These are phyloP conservation scores for Marasmius tenuissimus DNA, from an alignment of 1,284 basidiomycete genomes.

Conservation along the genomic window DNA sequence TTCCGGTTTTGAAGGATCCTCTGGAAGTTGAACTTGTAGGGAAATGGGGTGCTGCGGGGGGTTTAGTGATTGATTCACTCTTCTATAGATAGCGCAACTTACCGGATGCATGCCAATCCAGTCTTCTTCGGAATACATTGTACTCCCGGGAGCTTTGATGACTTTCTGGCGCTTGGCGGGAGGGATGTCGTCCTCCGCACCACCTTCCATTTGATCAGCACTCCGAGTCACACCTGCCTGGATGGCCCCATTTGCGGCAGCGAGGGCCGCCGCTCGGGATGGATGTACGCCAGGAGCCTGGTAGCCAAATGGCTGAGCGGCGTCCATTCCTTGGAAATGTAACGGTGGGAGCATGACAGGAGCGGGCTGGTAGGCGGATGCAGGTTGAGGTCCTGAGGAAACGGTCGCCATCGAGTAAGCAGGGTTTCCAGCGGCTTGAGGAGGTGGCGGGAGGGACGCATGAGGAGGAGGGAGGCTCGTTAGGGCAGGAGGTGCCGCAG, in stretches of 20 bases:
- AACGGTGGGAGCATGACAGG: conserved; percentile 81
- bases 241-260: conserved; percentile 44
- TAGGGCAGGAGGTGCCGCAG: conserved; percentile 65
- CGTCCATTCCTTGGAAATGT: conserved; percentile 78
- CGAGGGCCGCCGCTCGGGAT: conserved; percentile 51
- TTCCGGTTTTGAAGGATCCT: conserved; percentile 79
- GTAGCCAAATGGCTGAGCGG: conserved; percentile 76
- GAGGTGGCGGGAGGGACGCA: conserved; percentile 65
- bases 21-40: conserved; percentile 80
- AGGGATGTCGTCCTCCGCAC: conserved; percentile 53
- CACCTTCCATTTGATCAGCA: conserved; percentile 79
- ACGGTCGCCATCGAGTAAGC: conserved; percentile 74
- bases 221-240: conserved; percentile 67
- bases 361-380: conserved; percentile 64
- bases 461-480: conserved; percentile 62
- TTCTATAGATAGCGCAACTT: conserved; percentile 25
- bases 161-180: conserved; percentile 83
- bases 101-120: conserved; percentile 89
- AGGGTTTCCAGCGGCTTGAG: conserved; percentile 33
- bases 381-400: conserved; percentile 78
- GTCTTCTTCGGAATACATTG: conserved; percentile 79
- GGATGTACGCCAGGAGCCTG: conserved; percentile 62
- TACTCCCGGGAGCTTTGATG: conserved; percentile 78
- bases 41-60: conserved; percentile 73
- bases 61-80: conserved; percentile 2